phyloP scores from a whole-genome alignment of 352 stramenopile genomes.

The Globisporangium megalacanthum region DNA sequence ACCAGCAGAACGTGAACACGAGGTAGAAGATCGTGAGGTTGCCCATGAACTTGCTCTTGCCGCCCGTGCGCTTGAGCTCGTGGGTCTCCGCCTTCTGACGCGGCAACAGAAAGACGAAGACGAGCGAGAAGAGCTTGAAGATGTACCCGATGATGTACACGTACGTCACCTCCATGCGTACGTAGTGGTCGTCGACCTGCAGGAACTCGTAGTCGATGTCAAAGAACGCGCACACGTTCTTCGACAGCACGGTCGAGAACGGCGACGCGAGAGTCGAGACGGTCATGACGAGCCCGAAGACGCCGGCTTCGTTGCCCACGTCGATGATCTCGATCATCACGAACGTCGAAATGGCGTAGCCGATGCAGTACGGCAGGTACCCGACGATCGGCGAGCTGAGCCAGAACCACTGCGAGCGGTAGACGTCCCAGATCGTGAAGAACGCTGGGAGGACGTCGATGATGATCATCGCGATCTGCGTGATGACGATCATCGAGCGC shows the following conservation, averaged over 20 bases:
- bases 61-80: conserved; percentile 20
- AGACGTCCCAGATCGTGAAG: conserved; percentile 28
- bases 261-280: conserved; percentile 18
- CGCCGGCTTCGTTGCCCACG: conserved; percentile 18
- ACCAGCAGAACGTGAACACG: conserved; percentile 13
- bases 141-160: conserved; percentile 19
- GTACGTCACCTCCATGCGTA: conserved; percentile 21
- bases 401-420: conserved; percentile 34
- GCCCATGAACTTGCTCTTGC: conserved; percentile 15
- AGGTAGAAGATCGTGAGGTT: conserved; percentile 16
- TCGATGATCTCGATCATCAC: conserved; percentile 21
- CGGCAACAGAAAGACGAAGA: conserved; percentile 21
- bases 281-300: conserved; percentile 20
- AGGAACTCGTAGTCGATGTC: conserved; percentile 17
- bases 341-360: conserved; percentile 14
- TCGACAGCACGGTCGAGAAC: conserved; percentile 17
- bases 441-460: conserved; percentile 23
- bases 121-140: conserved; percentile 17
- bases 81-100: conserved; percentile 22
- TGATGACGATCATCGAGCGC: conserved; percentile 40
- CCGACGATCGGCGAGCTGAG: conserved; percentile 20
- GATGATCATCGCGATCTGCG: conserved; percentile 18
- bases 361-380: conserved; percentile 18
- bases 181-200: conserved; percentile 14
- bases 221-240: conserved; percentile 14